Base-by-base conservation (phyloP, 1,139 yeast genomes). In the Yamadazyma taylorii region DNA sequence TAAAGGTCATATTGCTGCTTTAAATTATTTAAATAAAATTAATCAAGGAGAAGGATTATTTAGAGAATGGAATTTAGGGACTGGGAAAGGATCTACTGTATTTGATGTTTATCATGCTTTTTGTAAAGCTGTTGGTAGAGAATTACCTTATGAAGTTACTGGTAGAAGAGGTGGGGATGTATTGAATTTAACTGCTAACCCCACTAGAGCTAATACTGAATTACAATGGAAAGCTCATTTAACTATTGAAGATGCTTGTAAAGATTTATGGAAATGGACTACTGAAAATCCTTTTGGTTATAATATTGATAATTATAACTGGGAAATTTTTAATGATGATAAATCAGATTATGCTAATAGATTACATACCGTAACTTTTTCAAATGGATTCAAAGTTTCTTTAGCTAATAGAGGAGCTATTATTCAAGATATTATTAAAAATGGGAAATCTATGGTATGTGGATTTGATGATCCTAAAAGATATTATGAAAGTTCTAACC, bases 21-120 rank as follows among this genome's bases (percentile, higher is more conserved):
- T 85, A 50, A 64, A 74, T 34, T 79, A 81, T 57, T 71, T 85
- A 40, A 72, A 73, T 43, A 51, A 55, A n/a, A 51, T 63, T 33
- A 43, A 53, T 7, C 51, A 57, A n/a, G 51, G 58, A 11, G 50
- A 58, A 23, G 87, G 86, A 5, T 66, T 78, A 40, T 79, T 75
- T 55, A 73, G 90, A 39, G 92, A 80, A 54, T 86, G 94, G 94
- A 86, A 86, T 55, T 73, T 85, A 45, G 95, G 95, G 32, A 80
- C 92, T 17, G 95, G 95, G 33, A 75, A 69, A 31, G 95, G 95
- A 5, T 71, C 84, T 7, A 84, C 94, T 2, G 95, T 85, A 5
- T 69, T 84, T 39, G 90, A 86, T 49, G 83, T 85, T 35, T 75
- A 79, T 53, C 55, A 74, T 42, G 83, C 87, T 2, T 85, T 85